A percentile compares a stretch with the other conserved stretches of the same genome.
phyloP scores from a whole-genome alignment of 768 basidiomycete species.

The Rhodotorula kratochvilovae region DNA sequence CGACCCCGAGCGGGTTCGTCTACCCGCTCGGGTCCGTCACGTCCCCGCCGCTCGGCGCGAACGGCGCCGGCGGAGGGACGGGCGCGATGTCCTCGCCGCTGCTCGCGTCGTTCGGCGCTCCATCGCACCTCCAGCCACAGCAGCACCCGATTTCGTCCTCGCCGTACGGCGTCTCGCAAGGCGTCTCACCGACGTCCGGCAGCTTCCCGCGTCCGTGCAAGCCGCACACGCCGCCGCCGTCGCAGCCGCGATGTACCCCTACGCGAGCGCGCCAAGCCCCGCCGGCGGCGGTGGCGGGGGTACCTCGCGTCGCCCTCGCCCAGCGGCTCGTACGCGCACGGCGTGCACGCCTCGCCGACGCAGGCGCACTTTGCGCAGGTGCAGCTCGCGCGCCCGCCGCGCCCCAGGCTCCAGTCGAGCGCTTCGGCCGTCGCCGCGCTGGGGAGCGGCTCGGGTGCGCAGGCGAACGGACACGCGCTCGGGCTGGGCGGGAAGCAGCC shows the following conservation, averaged over 20 bases:
- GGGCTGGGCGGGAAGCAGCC: not conserved
- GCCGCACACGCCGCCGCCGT: not conserved
- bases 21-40: not conserved
- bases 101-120: not conserved
- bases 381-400: not conserved
- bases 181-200: conserved; percentile 14
- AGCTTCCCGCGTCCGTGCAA: not conserved
- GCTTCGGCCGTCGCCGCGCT: conserved; percentile 19
- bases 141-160: not conserved
- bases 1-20: conserved; percentile 13
- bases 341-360: conserved; percentile 7
- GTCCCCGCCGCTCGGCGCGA: too few species aligned
- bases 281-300: too few species aligned
- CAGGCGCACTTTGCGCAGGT: not conserved
- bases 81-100: conserved; percentile 4
- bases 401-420: conserved; percentile 18
- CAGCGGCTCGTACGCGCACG: not conserved
- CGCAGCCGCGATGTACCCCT: not conserved
- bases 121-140: not conserved
- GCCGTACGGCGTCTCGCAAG: not conserved
- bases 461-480: not conserved
- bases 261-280: not conserved
- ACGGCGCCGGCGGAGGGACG: too few species aligned
- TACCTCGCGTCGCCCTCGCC: not conserved
- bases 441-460: not conserved